These are phyloP conservation scores for Dalbergia cultrata DNA, from an alignment of 306 rosid genomes.

Conservation along the genomic window DNA sequence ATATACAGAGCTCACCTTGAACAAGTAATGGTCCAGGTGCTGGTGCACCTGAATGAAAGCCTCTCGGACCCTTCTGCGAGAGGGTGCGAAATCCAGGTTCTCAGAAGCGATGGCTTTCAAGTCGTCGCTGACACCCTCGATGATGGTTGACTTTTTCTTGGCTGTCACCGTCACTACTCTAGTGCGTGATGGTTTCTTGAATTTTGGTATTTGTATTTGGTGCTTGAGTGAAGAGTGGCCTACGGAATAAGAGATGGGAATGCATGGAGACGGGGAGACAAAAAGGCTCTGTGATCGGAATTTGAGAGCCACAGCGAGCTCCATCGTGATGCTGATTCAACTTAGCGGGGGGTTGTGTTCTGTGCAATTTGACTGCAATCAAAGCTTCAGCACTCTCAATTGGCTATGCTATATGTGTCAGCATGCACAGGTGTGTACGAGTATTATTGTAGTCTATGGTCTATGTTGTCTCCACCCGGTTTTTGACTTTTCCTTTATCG, in stretches of 20 bases:
- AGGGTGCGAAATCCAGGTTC: constrained; percentile 70
- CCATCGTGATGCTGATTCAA: background rate
- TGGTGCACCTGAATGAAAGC: constrained; percentile 69
- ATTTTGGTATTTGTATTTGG: background rate
- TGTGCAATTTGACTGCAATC: background rate
- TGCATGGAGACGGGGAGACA: constrained; percentile 1
- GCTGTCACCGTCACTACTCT: constrained; percentile 42
- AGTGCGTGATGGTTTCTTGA: constrained; percentile 17
- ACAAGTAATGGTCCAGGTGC: constrained; percentile 70
- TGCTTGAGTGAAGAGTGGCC: background rate
- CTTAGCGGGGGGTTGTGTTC: too few relatives aligned
- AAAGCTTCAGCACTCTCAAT: background rate
- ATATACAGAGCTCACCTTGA: constrained; percentile 44
- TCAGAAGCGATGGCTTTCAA: constrained; percentile 64
- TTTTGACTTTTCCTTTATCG: too few relatives aligned
- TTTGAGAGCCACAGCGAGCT: constrained; percentile 28
- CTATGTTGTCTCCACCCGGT: too few relatives aligned
- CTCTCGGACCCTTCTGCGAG: constrained; percentile 66
- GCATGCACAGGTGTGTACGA: too few relatives aligned
- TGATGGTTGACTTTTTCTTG: constrained; percentile 52
- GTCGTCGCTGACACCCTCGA: constrained; percentile 67
- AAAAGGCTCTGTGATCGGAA: constrained; percentile 42
- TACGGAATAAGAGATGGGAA: background rate
- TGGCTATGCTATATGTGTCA: too few relatives aligned
- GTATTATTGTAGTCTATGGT: too few relatives aligned